Percentiles rank a stretch among this genome's conserved stretches.
Conservation (phyloP, 192 early-diverging fungal genomes). For the Coemansia sp. region DNA sequence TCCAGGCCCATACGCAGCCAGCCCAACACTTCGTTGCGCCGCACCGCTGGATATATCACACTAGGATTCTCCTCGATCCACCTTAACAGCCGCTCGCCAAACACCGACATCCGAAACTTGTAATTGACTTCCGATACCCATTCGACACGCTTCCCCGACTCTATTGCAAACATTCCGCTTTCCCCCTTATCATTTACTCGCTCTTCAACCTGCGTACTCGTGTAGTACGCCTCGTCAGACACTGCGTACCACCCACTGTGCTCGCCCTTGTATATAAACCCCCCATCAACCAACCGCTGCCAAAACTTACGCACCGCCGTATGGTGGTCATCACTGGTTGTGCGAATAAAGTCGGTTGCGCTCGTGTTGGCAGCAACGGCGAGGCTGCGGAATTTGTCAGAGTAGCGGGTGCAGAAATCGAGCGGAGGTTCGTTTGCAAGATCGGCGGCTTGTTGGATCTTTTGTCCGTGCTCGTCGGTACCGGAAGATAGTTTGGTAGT, state of each 20-base stretch:
- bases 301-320: slow-evolving; percentile 72
- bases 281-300: slow-evolving; percentile 62
- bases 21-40: slow-evolving; percentile 62
- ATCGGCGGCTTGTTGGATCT: slow-evolving; percentile 91
- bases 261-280: slow-evolving; percentile 85
- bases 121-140: slow-evolving; percentile 93
- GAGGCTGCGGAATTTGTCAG: slow-evolving; percentile 55
- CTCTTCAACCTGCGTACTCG: slow-evolving; percentile 68
- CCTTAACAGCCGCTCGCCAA: slow-evolving; percentile 57
- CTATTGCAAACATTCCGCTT: slow-evolving; percentile 56
- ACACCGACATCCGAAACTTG: slow-evolving; percentile 77
- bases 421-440: slow-evolving; percentile 58
- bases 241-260: slow-evolving; percentile 95
- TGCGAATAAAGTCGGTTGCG: slow-evolving; percentile 83
- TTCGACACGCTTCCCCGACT: slow-evolving; percentile 81
- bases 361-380: slow-evolving; percentile 68
- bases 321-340: slow-evolving; percentile 75
- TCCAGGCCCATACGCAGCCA: slow-evolving; percentile 59
- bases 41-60: slow-evolving; percentile 64
- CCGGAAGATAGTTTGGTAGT: slow-evolving; percentile 57
- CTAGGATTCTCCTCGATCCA: slow-evolving; percentile 72
- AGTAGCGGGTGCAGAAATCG: slow-evolving; percentile 78
- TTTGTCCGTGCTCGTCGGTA: slow-evolving; percentile 96
- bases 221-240: slow-evolving; percentile 92
- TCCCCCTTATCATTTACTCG: slow-evolving; percentile 33